These are phyloP conservation scores for Auricularia sp. DNA, from an alignment of 768 basidiomycete species.

Conservation along the genomic window DNA sequence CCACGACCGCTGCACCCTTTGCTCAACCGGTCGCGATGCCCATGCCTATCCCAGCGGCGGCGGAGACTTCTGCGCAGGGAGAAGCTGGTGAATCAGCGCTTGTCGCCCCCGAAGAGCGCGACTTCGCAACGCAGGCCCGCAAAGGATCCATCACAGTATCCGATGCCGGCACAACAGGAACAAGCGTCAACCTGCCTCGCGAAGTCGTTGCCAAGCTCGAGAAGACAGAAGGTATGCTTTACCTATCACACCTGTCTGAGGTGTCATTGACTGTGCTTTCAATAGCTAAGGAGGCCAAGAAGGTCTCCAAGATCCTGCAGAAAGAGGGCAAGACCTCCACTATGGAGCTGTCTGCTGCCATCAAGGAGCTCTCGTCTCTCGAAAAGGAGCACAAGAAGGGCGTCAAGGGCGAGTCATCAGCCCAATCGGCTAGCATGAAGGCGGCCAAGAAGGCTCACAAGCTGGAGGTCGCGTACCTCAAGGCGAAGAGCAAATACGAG, in stretches of 20 bases:
- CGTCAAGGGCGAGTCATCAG: conserved; percentile 53
- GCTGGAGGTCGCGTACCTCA: conserved; percentile 47
- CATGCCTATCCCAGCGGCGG: background rate
- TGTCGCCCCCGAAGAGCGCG: background rate
- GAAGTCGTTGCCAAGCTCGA: conserved; percentile 42
- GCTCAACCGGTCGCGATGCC: background rate
- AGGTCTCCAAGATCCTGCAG: conserved; percentile 59
- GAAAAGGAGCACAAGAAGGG: conserved; percentile 61
- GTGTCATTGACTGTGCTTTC: background rate
- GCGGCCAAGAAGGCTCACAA: conserved; percentile 50
- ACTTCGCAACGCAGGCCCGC: background rate
- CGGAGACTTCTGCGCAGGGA: background rate
- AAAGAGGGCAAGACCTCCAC: conserved; percentile 60
- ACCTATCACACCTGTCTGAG: background rate
- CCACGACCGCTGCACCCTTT: too few relatives aligned
- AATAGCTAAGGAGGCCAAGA: conserved; percentile 48
- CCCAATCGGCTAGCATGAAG: conserved; percentile 42
- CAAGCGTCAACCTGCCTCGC: conserved; percentile 24
- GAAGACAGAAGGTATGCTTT: conserved; percentile 40
- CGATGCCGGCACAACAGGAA: background rate
- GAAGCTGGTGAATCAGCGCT: background rate
- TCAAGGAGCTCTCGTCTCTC: conserved; percentile 56
- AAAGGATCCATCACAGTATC: background rate
- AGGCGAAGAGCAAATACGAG: conserved; percentile 52
- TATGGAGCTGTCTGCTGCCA: conserved; percentile 44